These are phyloP conservation scores for Sarcodon sp. DNA, from an alignment of 768 basidiomycete species.

Conservation along the genomic window DNA sequence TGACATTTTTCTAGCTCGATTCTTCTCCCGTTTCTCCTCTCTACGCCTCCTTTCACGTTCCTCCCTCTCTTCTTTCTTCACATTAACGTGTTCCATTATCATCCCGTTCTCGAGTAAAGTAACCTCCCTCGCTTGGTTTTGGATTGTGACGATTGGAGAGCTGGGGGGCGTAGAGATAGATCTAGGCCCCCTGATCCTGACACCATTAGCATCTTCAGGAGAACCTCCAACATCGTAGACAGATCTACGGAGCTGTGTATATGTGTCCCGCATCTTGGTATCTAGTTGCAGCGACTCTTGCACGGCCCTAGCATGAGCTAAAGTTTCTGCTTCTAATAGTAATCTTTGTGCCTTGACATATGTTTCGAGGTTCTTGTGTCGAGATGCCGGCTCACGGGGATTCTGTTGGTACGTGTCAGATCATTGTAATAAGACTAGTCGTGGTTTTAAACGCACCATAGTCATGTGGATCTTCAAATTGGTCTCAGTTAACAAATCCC, in stretches of 20 bases:
- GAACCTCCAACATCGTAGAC: constrained; percentile 52
- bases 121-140: constrained; percentile 43
- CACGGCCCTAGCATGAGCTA: constrained; percentile 66
- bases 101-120: constrained; percentile 81
- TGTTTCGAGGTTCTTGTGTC: constrained; percentile 65
- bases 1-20: constrained; percentile 58
- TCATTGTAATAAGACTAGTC: not conserved
- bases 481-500: constrained; percentile 60
- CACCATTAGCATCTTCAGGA: constrained; percentile 39
- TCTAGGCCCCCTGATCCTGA: constrained; percentile 55
- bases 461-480: constrained; percentile 74
- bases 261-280: constrained; percentile 67
- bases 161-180: constrained; percentile 8
- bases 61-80: constrained; percentile 68
- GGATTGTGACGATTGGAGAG: constrained; percentile 18
- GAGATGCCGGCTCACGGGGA: constrained; percentile 78
- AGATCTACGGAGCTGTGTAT: constrained; percentile 68
- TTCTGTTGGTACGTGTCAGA: constrained; percentile 38
- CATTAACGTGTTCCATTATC: constrained; percentile 81
- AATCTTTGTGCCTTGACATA: constrained; percentile 78
- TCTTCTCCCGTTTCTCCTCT: constrained; percentile 48
- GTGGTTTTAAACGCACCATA: constrained; percentile 28
- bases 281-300: constrained; percentile 70
- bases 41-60: constrained; percentile 56
- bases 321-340: constrained; percentile 71